Evolutionary conservation across 768 basidiomycete species (phyloP), one percentile per base, ranked within the genome.

Genomic region (Leucogyrophana mollusca): DNA sequence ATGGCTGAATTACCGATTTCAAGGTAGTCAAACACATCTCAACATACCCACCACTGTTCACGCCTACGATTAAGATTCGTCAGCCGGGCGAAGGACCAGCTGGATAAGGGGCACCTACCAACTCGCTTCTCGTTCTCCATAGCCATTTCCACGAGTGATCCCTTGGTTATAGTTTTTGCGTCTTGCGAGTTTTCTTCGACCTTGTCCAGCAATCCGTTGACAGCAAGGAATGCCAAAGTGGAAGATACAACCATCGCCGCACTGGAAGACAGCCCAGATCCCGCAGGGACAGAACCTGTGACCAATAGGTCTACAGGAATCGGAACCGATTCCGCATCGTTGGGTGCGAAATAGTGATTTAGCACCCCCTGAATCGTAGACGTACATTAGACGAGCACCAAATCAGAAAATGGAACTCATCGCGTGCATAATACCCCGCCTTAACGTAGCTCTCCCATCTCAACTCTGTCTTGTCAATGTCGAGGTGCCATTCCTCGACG

Each of bases 161-260:
- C 84, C 58, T 92, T 85, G 34, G 72, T 81, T 38, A 88, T 49
- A 22, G n/a, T n/a, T 10, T 53, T 52, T 24, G 52, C 40, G 16
- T 44, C 23, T 14, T 2, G 25, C 8, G 45, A 24, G 16, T 58
- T 47, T n/a, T 67, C 52, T 5, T 41, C 9, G 40, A 9, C 20
- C 6, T 55, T 49, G 9, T 65, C 60, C 10, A 76, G 65, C 59
- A 90, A 83, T 43, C 79, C 79, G 50, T 94, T 92, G 34, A 84
- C 80, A 5, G 83, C 83, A 21, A 94, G 69, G 60, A 94, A 90
- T 0, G 86, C 80, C 23, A 94, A 71, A 0, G 90, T 87, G 33
- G 87, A 89, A 0, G 89, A 87, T 18, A 94, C 90, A 25, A 93
- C 90, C 82, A 95, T 87, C 0, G 93, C 93, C 0, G 90, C 89